These are phyloP conservation scores for Hypomyces perniciosus DNA, from an alignment of 2,329 filamentous ascomycete species.

Conservation along the genomic window DNA sequence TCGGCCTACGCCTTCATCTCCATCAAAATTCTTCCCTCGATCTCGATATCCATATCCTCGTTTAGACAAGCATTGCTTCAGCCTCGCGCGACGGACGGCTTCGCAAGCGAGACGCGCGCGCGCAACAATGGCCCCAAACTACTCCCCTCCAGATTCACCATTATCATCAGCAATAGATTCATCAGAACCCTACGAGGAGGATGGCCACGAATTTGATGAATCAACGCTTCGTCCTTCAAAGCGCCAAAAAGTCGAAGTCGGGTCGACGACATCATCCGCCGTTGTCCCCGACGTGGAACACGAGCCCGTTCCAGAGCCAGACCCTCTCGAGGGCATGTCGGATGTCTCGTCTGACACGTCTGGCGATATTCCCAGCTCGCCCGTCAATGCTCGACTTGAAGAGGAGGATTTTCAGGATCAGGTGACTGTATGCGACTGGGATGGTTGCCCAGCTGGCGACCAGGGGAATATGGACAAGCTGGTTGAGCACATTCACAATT, in stretches of 20 bases:
- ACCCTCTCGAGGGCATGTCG: conserved; percentile 53
- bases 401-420: conserved; percentile 74
- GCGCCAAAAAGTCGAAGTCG: conserved; percentile 40
- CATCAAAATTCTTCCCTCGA: background rate
- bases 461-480: conserved; percentile 74
- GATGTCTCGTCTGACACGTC: conserved; percentile 89
- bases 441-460: conserved; percentile 65
- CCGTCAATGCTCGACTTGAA: conserved; percentile 59
- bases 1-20: background rate
- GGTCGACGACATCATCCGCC: conserved; percentile 41
- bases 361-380: conserved; percentile 72
- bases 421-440: conserved; percentile 72
- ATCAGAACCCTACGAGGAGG: conserved; percentile 42
- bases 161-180: conserved; percentile 40
- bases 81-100: conserved; percentile 2
- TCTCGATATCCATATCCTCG: background rate
- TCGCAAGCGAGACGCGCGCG: conserved; percentile 8
- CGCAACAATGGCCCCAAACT: conserved; percentile 31
- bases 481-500: conserved; percentile 81
- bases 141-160: conserved; percentile 39
- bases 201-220: conserved; percentile 38
- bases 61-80: background rate
- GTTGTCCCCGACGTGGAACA: conserved; percentile 36
- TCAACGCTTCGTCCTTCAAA: conserved; percentile 39
- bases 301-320: conserved; percentile 42